phyloP scores from a whole-genome alignment of 202 grass and related monocot genomes.

The Sporobolus alterniflorus region DNA sequence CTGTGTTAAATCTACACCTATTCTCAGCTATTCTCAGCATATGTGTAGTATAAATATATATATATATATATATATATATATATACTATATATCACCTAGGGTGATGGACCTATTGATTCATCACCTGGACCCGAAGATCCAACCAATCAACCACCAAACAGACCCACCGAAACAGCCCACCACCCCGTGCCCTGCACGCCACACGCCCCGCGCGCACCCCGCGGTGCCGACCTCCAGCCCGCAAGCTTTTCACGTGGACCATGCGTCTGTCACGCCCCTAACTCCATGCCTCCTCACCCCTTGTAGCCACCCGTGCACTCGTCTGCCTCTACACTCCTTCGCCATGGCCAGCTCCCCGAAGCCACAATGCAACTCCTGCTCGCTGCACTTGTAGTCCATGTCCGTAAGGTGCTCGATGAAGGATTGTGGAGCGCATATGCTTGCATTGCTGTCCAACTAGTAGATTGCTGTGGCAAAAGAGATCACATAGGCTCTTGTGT shows the following conservation, averaged over 20 bases:
- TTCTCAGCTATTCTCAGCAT: too few species aligned
- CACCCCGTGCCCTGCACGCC: too few species aligned
- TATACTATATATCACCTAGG: too few species aligned
- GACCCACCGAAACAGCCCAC: too few species aligned
- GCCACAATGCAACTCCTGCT: conserved; percentile 85
- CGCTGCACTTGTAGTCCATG: conserved; percentile 39
- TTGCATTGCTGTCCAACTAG: conserved; percentile 50
- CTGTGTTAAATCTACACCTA: too few species aligned
- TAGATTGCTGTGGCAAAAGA: conserved; percentile 73
- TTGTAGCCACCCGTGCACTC: conserved; percentile 51
- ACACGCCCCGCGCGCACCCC: too few species aligned
- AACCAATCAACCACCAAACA: too few species aligned
- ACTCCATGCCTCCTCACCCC: conserved; percentile 45
- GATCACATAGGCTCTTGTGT: conserved; percentile 67
- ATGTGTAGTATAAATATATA: too few species aligned
- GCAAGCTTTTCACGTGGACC: conserved; percentile 43
- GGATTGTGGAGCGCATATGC: conserved; percentile 72
- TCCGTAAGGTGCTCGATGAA: conserved; percentile 59
- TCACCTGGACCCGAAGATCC: too few species aligned
- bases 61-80: too few species aligned
- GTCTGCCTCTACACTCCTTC: conserved; percentile 49
- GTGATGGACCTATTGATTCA: too few species aligned
- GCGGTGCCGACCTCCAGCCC: conserved; percentile 1
- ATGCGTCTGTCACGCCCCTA: conserved; percentile 38
- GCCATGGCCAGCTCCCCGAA: conserved; percentile 47